These are phyloP conservation scores for Populus alba DNA, from an alignment of 345 rosid genomes.

Conservation along the genomic window DNA sequence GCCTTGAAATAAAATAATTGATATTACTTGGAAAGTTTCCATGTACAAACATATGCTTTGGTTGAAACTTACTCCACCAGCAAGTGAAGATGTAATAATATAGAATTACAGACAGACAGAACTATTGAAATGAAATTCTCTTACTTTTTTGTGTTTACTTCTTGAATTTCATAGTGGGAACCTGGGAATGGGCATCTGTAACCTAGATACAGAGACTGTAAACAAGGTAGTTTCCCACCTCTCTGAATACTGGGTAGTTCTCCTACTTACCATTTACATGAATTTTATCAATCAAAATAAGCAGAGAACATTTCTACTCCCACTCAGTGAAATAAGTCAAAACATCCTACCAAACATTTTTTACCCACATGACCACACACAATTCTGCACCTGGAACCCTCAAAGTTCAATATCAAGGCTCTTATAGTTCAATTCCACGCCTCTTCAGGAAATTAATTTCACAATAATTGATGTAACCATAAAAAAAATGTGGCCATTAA, in stretches of 20 bases:
- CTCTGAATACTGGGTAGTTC: neutral
- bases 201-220: neutral
- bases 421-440: neutral
- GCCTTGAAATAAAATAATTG: too few species aligned
- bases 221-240: neutral
- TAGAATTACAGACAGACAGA: too few species aligned
- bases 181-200: too few species aligned
- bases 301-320: too few species aligned
- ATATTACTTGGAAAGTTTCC: too few species aligned
- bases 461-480: neutral
- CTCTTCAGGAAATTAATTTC: constrained; percentile 6
- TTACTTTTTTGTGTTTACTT: too few species aligned
- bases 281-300: neutral
- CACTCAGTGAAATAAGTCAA: neutral
- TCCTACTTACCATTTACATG: neutral
- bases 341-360: neutral
- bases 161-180: too few species aligned
- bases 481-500: neutral
- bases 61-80: too few species aligned
- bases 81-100: too few species aligned
- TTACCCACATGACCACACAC: neutral
- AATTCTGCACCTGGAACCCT: too few species aligned
- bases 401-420: neutral
- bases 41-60: too few species aligned
- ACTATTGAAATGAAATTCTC: too few species aligned